Conservation (phyloP, 176 grass and related monocot species). For the Poa pratensis region DNA sequence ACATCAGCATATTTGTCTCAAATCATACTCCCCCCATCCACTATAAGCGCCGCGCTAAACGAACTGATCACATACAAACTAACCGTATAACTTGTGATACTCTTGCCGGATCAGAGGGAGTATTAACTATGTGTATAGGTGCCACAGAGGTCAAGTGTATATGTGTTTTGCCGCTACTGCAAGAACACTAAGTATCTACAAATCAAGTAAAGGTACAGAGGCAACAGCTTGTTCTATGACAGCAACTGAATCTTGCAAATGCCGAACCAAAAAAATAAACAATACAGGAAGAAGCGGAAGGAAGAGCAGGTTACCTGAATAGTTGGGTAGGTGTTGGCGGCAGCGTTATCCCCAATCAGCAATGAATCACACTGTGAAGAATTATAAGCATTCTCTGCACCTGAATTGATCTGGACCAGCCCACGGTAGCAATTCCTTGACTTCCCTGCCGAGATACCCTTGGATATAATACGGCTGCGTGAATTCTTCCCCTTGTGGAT, state of each 20-base stretch:
- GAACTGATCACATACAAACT: too few species aligned
- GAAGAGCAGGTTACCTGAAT: slow-evolving; percentile 63
- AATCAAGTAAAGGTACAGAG: not conserved
- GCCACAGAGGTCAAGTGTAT: not conserved
- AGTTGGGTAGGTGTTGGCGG: slow-evolving; percentile 93
- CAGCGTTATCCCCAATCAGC: slow-evolving; percentile 94
- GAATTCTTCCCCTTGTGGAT: slow-evolving; percentile 94
- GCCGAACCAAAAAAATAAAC: not conserved
- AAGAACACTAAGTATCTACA: slow-evolving; percentile 4
- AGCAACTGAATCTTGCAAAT: not conserved
- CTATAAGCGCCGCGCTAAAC: too few species aligned
- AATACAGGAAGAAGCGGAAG: not conserved
- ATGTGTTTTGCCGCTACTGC: not conserved
- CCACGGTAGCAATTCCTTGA: slow-evolving; percentile 97
- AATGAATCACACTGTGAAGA: slow-evolving; percentile 98
- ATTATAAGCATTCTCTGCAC: slow-evolving; percentile 80
- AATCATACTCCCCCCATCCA: too few species aligned
- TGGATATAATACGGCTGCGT: slow-evolving; percentile 85
- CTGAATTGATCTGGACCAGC: slow-evolving; percentile 76
- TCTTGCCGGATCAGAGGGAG: too few species aligned
- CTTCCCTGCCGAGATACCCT: slow-evolving; percentile 95
- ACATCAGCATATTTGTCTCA: not conserved
- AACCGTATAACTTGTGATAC: too few species aligned
- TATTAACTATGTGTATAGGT: not conserved
- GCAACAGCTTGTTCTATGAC: not conserved